Conservation (phyloP, 176 grass and related monocot genomes). For the Triticum dicoccoides region DNA sequence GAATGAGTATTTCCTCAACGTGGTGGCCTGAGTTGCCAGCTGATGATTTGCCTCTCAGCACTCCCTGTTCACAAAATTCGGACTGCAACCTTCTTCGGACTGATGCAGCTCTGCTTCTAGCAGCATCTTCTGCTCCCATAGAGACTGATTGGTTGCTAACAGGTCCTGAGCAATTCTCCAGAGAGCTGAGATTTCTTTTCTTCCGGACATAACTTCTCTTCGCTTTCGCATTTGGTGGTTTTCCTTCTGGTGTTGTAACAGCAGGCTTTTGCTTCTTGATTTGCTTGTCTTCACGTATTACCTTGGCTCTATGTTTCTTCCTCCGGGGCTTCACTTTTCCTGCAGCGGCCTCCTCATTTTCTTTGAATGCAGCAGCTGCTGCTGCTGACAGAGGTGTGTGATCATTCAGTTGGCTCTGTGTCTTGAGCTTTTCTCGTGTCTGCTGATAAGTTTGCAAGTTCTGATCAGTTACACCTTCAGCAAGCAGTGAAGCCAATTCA, state of each 20-base stretch:
- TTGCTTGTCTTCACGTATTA: conserved; percentile 42
- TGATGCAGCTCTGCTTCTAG: background rate
- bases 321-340: conserved; percentile 29
- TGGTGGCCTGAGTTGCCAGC: background rate
- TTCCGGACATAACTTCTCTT: conserved; percentile 49
- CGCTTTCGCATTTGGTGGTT: conserved; percentile 14
- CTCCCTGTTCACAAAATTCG: conserved; percentile 22
- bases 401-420: conserved; percentile 19
- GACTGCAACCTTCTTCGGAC: conserved; percentile 2
- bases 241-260: conserved; percentile 33
- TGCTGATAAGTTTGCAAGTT: conserved; percentile 25
- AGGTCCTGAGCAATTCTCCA: conserved; percentile 9
- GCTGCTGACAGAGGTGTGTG: conserved; percentile 16
- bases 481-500: background rate
- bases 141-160: conserved; percentile 13
- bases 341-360: conserved; percentile 16
- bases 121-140: background rate
- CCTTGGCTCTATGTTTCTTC: conserved; percentile 66
- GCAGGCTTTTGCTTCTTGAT: conserved; percentile 29
- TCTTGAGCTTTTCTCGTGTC: conserved; percentile 8
- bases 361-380: background rate
- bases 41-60: conserved; percentile 9
- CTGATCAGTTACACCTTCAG: background rate
- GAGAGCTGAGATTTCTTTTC: conserved; percentile 36
- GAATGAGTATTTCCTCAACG: conserved; percentile 6